Conservation (phyloP, 371 early-diverging fungal genomes). For the Sporodiniella umbellata region DNA sequence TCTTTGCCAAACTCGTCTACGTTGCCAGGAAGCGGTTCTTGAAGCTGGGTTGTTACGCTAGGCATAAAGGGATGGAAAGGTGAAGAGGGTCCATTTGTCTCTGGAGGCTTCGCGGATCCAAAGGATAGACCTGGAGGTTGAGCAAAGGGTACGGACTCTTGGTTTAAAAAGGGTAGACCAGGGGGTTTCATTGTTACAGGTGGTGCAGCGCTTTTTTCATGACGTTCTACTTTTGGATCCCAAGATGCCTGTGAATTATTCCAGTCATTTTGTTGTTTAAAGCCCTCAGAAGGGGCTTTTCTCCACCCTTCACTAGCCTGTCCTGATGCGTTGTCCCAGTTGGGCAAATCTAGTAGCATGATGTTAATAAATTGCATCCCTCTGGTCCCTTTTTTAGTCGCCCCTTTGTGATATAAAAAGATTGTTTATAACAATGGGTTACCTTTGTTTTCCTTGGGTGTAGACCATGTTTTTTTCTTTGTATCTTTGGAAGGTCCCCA, state of each 20-base stretch:
- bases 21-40: constrained; percentile 24
- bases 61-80: neutral
- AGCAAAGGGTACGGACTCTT: neutral
- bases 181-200: constrained; percentile 1
- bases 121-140: constrained; percentile 2
- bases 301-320: neutral
- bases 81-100: neutral
- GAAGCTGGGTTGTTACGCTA: neutral
- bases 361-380: too few relatives aligned
- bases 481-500: neutral
- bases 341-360: neutral
- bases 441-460: neutral
- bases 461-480: neutral
- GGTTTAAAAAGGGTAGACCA: neutral
- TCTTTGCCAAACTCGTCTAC: constrained; percentile 11
- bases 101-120: too few relatives aligned
- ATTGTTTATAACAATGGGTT: too few relatives aligned
- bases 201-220: neutral
- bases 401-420: neutral
- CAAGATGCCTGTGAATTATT: constrained; percentile 8
- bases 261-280: constrained; percentile 2
- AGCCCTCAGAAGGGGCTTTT: neutral
- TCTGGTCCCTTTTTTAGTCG: too few relatives aligned
- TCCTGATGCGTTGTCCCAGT: neutral
- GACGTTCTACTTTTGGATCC: neutral